Percentiles rank a stretch among this genome's conserved stretches.
Conservation (phyloP, 768 basidiomycete species). For the Suillus hirtellus region DNA sequence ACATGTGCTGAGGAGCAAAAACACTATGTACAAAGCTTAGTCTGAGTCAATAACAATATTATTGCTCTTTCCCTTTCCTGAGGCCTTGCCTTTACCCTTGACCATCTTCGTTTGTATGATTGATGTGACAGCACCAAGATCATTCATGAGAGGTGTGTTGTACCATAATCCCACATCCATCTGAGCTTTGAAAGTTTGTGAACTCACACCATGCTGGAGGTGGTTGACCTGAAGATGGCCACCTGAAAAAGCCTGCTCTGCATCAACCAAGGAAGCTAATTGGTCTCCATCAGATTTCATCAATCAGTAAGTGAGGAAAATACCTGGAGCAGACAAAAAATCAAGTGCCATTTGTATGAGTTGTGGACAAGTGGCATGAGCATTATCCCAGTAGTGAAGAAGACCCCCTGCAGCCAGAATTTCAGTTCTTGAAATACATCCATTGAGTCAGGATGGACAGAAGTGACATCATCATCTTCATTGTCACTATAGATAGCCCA, state of each 20-base stretch:
- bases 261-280: constrained; percentile 34
- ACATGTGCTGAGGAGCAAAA: neutral
- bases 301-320: too few relatives aligned
- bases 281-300: neutral
- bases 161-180: too few relatives aligned
- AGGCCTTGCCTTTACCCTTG: neutral
- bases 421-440: constrained; percentile 7
- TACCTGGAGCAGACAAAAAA: constrained; percentile 28
- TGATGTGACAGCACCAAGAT: too few relatives aligned
- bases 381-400: constrained; percentile 16
- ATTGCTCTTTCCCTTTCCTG: neutral
- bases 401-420: constrained; percentile 16
- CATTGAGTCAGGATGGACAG: neutral
- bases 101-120: too few relatives aligned
- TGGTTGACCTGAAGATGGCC: constrained; percentile 20
- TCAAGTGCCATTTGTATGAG: constrained; percentile 28
- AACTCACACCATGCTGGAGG: too few relatives aligned
- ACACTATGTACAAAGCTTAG: neutral
- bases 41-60: neutral
- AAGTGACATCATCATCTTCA: neutral
- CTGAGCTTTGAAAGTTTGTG: too few relatives aligned
- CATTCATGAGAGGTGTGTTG: too few relatives aligned
- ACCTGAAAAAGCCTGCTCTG: constrained; percentile 37
- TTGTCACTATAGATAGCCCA: neutral
- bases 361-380: constrained; percentile 13